phyloP scores from a whole-genome alignment of 345 rosid species.

The Stellera chamaejasme region DNA sequence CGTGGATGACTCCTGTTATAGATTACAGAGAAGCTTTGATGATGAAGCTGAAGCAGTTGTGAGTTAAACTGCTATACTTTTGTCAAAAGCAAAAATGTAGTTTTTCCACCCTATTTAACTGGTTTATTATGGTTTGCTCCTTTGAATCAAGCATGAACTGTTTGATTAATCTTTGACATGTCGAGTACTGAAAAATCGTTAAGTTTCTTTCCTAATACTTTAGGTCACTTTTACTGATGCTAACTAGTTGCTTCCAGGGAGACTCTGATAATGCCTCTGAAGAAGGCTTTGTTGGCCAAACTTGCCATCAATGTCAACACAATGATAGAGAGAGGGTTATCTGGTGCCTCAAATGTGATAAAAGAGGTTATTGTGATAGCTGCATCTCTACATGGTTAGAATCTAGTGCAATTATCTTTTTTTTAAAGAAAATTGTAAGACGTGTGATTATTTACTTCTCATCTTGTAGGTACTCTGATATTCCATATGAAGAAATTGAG shows the following conservation, averaged over 20 bases:
- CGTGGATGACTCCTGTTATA: conserved; percentile 48
- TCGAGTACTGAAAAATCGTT: too few species aligned
- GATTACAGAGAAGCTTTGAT: conserved; percentile 57
- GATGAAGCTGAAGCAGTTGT: conserved; percentile 34
- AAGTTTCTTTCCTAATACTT: neutral
- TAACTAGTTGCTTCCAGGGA: conserved; percentile 39
- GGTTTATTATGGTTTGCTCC: too few species aligned
- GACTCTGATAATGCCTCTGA: conserved; percentile 64
- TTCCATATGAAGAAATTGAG: conserved; percentile 69
- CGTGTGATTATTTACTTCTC: conserved; percentile 10
- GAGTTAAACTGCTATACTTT: conserved; percentile 14
- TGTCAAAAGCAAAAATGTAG: too few species aligned
- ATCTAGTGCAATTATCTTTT: conserved; percentile 8
- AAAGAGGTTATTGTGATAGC: conserved; percentile 77
- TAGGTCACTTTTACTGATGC: conserved; percentile 8
- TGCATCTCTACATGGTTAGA: conserved; percentile 72
- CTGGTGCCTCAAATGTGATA: conserved; percentile 77
- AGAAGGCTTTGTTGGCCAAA: conserved; percentile 54
- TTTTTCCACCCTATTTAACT: too few species aligned
- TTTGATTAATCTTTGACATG: neutral
- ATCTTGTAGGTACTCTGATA: conserved; percentile 53
- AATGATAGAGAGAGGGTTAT: conserved; percentile 51
- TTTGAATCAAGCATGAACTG: too few species aligned
- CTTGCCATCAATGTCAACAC: conserved; percentile 80
- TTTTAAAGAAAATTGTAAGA: conserved; percentile 3